phyloP scores from a whole-genome alignment of 108 stramenopile species.

The Cafeteria roenbergensis region DNA sequence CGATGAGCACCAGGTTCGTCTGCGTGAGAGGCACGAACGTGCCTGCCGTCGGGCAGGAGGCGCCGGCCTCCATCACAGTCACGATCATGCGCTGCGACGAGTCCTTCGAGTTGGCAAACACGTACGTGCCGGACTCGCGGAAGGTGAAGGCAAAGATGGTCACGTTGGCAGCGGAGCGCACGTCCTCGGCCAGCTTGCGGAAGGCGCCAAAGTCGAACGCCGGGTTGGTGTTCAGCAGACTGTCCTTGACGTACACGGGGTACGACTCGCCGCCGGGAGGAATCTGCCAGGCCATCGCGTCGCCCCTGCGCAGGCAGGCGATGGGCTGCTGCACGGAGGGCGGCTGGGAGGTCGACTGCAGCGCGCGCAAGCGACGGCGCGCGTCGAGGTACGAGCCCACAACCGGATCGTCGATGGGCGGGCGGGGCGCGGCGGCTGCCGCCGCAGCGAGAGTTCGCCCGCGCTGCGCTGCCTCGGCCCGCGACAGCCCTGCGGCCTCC shows the following conservation, averaged over 20 bases:
- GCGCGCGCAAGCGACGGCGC: too few species aligned
- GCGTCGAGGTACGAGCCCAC: too few species aligned
- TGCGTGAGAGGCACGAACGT: slow-evolving; percentile 38
- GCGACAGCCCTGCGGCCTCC: too few species aligned
- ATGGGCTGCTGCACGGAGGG: slow-evolving; percentile 24
- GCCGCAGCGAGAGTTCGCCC: too few species aligned
- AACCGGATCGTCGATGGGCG: too few species aligned
- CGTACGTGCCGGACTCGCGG: slow-evolving; percentile 38
- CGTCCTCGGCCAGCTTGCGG: slow-evolving; percentile 22
- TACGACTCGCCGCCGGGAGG: slow-evolving; percentile 16
- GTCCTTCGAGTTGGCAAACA: slow-evolving; percentile 33
- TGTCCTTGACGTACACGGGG: slow-evolving; percentile 50
- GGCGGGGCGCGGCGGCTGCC: too few species aligned
- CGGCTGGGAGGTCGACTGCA: too few species aligned
- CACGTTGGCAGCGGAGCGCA: slow-evolving; percentile 6
- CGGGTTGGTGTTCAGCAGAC: slow-evolving; percentile 45
- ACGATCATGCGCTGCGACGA: slow-evolving; percentile 18
- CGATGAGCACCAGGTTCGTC: slow-evolving; percentile 31
- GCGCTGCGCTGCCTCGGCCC: too few species aligned
- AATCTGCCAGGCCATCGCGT: slow-evolving; percentile 42
- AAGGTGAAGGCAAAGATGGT: slow-evolving; percentile 41
- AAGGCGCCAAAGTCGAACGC: slow-evolving; percentile 50
- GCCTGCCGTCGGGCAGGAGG: slow-evolving; percentile 37
- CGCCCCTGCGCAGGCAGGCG: slow-evolving; percentile 33
- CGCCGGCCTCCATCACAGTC: slow-evolving; percentile 34